Evolutionary conservation across 306 rosid genomes (phyloP).

Genomic region (Ochetophila trinervis): DNA sequence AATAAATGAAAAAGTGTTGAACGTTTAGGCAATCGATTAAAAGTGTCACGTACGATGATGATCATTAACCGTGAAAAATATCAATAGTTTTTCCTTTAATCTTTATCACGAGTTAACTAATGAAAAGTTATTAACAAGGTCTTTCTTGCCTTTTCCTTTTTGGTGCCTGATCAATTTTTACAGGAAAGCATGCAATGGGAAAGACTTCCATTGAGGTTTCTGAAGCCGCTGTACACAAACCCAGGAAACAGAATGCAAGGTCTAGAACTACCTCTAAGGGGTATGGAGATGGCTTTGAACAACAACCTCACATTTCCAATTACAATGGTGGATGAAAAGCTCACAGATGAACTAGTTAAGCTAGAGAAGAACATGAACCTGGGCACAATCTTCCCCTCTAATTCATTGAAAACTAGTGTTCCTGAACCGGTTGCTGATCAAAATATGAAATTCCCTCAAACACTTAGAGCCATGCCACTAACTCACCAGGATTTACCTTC

Average conservation of each 20-base stretch:
- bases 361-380: constrained; percentile 39
- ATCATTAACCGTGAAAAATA: no score
- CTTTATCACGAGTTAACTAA: no score
- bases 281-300: constrained; percentile 58
- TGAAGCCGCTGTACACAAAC: constrained; percentile 13
- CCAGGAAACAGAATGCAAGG: constrained; percentile 36
- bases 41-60: no score
- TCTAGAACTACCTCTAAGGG: constrained; percentile 36
- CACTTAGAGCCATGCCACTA: constrained; percentile 45
- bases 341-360: constrained; percentile 33
- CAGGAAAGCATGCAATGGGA: constrained; percentile 72
- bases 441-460: constrained; percentile 34
- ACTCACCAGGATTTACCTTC: constrained; percentile 40
- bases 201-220: constrained; percentile 32
- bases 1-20: no score
- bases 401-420: constrained; percentile 29
- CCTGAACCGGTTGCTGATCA: constrained; percentile 41
- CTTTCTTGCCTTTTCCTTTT: no score
- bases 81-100: no score
- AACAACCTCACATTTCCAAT: constrained; percentile 41
- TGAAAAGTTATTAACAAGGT: no score
- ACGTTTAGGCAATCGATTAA: no score
- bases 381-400: constrained; percentile 26
- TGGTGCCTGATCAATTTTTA: not conserved
- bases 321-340: constrained; percentile 24